These are phyloP conservation scores for Solanum phureja DNA, from an alignment of 257 asterid genomes.

Conservation along the genomic window DNA sequence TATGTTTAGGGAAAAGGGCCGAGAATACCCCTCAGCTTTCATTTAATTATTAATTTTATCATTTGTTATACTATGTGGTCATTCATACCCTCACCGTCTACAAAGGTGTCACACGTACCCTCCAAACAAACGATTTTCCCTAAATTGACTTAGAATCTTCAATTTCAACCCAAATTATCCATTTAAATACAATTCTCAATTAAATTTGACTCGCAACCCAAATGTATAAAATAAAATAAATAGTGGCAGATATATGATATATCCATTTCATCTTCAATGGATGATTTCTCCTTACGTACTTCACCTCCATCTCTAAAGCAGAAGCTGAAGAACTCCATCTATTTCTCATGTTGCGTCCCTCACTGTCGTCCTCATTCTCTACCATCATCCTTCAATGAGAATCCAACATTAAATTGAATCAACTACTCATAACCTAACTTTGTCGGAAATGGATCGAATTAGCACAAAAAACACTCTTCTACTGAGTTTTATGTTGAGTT, in stretches of 20 bases:
- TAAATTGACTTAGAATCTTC: no score
- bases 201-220: neutral
- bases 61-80: neutral
- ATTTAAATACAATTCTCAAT: no score
- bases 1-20: neutral
- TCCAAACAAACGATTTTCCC: neutral
- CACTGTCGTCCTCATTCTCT: neutral
- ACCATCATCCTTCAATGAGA: neutral
- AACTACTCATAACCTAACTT: no score
- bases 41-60: neutral
- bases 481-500: no score
- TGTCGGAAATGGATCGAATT: no score
- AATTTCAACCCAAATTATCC: no score
- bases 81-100: neutral
- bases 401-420: no score
- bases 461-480: no score
- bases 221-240: no score
- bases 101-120: no score
- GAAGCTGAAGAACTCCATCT: neutral
- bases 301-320: neutral
- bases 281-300: neutral
- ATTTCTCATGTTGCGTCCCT: neutral
- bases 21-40: neutral
- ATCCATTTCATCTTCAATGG: neutral
- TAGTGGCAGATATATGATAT: neutral